Evolutionary conservation across 176 grass and related monocot species (phyloP).

Genomic region (Aegilops sharonensis): DNA sequence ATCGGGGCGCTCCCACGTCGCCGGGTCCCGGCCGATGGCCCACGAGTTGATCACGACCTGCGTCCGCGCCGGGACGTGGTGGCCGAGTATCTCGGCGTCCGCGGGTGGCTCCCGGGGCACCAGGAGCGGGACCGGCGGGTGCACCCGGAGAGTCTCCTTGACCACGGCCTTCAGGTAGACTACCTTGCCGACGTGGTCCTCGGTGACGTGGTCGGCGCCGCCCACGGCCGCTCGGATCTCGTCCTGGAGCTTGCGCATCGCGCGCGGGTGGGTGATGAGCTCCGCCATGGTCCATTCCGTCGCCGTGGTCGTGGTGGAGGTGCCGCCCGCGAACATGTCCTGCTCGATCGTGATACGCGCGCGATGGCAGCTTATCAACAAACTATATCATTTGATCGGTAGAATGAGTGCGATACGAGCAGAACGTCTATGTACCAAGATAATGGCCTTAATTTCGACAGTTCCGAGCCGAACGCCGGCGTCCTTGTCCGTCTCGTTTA

Average conservation of each 20-base stretch:
- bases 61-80: slow-evolving; percentile 8
- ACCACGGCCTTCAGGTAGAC: slow-evolving; percentile 24
- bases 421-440: not conserved
- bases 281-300: slow-evolving; percentile 35
- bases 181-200: slow-evolving; percentile 3
- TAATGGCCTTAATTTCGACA: slow-evolving; percentile 8
- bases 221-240: slow-evolving; percentile 18
- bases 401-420: not conserved
- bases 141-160: slow-evolving; percentile 18
- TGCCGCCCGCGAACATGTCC: slow-evolving; percentile 9
- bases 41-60: slow-evolving; percentile 20
- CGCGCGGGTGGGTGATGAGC: not conserved
- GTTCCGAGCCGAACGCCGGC: not conserved
- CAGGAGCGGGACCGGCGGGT: not conserved
- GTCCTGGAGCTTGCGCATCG: slow-evolving; percentile 30
- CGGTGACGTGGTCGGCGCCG: not conserved
- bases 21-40: slow-evolving; percentile 25
- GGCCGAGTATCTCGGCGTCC: slow-evolving; percentile 9
- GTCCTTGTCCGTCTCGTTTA: not conserved
- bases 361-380: not conserved
- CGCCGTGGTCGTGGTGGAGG: not conserved
- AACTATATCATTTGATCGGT: not conserved
- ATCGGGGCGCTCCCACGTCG: slow-evolving; percentile 34
- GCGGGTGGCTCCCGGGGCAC: slow-evolving; percentile 23
- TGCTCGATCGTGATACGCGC: not conserved